Conservation (phyloP, 345 rosid genomes). For the Lepidium didymum region DNA sequence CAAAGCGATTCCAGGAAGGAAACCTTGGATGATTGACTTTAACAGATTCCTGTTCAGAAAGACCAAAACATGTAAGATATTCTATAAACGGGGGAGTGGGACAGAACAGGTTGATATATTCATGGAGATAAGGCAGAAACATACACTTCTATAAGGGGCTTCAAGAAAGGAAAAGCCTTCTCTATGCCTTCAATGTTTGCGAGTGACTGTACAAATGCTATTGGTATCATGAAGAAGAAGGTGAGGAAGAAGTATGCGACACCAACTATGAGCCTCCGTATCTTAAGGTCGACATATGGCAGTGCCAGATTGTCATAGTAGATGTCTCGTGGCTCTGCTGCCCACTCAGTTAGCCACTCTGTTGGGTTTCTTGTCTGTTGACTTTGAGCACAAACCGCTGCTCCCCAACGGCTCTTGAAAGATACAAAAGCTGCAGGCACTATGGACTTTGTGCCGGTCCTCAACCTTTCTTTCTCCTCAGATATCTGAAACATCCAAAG, state of each 20-base stretch:
- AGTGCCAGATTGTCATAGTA: conserved; percentile 82
- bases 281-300: conserved; percentile 72
- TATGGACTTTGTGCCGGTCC: conserved; percentile 43
- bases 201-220: conserved; percentile 82
- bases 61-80: background rate
- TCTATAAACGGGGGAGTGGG: background rate
- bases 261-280: conserved; percentile 60
- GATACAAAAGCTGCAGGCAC: conserved; percentile 91
- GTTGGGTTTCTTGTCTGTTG: conserved; percentile 89
- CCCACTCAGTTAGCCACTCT: conserved; percentile 90
- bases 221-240: conserved; percentile 97
- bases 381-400: conserved; percentile 94
- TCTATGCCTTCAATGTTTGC: conserved; percentile 94
- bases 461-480: conserved; percentile 51
- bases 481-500: conserved; percentile 45
- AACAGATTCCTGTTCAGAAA: conserved; percentile 47
- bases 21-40: conserved; percentile 88
- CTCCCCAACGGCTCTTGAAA: conserved; percentile 85
- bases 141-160: conserved; percentile 69
- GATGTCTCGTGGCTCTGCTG: conserved; percentile 86
- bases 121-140: background rate
- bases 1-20: conserved; percentile 94
- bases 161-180: conserved; percentile 78
- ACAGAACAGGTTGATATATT: background rate
- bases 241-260: conserved; percentile 84